A percentile compares a stretch with the other conserved stretches of the same genome.
These are phyloP conservation scores for Odontarrhena argentea DNA, from an alignment of 345 rosid genomes.

Conservation along the genomic window DNA sequence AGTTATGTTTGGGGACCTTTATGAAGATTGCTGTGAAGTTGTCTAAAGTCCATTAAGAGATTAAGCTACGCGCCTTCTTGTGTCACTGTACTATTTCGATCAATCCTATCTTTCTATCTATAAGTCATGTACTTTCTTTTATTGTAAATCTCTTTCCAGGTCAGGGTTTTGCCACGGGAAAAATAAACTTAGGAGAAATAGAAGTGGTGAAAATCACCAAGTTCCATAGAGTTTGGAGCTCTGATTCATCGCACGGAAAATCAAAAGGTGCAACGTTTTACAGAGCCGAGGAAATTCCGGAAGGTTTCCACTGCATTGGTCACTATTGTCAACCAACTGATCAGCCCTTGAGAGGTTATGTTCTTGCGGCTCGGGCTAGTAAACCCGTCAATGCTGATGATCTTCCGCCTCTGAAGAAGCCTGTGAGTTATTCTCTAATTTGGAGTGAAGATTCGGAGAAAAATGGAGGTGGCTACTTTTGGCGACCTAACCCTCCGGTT, in stretches of 20 bases:
- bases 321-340: conserved; percentile 71
- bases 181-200: conserved; percentile 66
- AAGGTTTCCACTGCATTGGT: conserved; percentile 74
- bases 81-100: background rate
- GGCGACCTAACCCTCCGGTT: conserved; percentile 77
- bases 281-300: conserved; percentile 65
- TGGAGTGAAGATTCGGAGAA: conserved; percentile 52
- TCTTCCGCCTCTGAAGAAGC: conserved; percentile 57
- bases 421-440: conserved; percentile 57
- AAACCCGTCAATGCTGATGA: conserved; percentile 31
- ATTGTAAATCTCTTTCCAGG: conserved; percentile 49
- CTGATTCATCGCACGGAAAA: conserved; percentile 47
- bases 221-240: conserved; percentile 71
- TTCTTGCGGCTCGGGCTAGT: conserved; percentile 59
- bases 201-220: conserved; percentile 62
- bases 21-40: conserved; percentile 7
- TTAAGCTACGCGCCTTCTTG: background rate
- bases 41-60: background rate
- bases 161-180: conserved; percentile 65
- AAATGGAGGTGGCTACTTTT: conserved; percentile 60
- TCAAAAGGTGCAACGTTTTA: conserved; percentile 60
- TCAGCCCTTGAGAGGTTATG: conserved; percentile 65
- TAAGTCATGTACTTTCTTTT: conserved; percentile 17
- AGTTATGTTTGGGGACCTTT: conserved; percentile 1
- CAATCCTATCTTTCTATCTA: background rate